Evolutionary conservation across 2,329 filamentous ascomycete species (phyloP), one percentile per base, ranked within the genome.

Genomic region (Pseudocercospora fuligena): DNA sequence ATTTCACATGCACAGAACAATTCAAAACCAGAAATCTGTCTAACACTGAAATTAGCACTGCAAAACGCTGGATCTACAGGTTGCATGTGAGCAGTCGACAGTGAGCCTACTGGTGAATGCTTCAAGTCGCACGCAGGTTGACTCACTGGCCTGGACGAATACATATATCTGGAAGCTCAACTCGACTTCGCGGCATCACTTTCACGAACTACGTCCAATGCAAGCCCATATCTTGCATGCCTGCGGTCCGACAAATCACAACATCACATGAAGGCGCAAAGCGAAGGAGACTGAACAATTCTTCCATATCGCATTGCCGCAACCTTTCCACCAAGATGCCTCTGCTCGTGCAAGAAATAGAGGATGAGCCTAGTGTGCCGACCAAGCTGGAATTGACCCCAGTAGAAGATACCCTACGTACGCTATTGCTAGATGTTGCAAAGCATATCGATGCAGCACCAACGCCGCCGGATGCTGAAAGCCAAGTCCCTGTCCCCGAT

Each of bases 361-460:
- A 75, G 4, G 74, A 75, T 40, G 72, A 72, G 16, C 36, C 68
- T 12, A 57, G 47, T 1, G 36, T 40, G 23, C 63, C 63, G 16
- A 64, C 53, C 2, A 68, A 56, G 5, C 82, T 90, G 33, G 77
- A 82, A 49, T 87, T 97, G 68, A 93, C 87, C 12, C 81, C 87
- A 5, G 85, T 88, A 63, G 94, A 98, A 79, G 81, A 84, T 47
- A 90, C 89, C 70, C 85, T 97, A 46, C 89, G 90, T 68, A 80
- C 82, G n/a, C 85, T 97, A 12, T 86, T 98, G 21, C 84, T 97
- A 19, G 92, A 96, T 76, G 91, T 93, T n/a, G 92, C 92, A 25
- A 79, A 85, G 11, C 90, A 89, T 74, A 89, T 93, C 68, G 86
- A 91, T 47, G 69, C 76, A 11, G 76, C 75, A 27, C 74, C 80